phyloP scores from a whole-genome alignment of 495 filamentous ascomycete species.

The Penicillium subrubescens region DNA sequence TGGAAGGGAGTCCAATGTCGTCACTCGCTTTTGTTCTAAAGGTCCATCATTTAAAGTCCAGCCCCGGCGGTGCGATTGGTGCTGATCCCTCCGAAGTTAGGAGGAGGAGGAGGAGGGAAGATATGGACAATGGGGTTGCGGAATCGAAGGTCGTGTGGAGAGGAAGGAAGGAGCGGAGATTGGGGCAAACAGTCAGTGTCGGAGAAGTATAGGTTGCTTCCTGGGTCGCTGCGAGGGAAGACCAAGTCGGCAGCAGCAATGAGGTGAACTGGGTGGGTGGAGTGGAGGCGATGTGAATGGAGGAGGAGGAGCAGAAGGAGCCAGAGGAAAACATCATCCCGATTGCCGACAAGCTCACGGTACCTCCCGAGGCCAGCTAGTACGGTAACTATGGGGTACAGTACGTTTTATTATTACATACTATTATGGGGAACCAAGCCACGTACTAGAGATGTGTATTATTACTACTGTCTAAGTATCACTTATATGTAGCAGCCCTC shows the following conservation, averaged over 20 bases:
- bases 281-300: slow-evolving; percentile 8
- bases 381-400: not conserved
- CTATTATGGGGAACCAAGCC: too few species aligned
- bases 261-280: not conserved
- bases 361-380: slow-evolving; percentile 28
- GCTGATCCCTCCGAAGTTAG: not conserved
- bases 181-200: not conserved
- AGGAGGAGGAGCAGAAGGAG: slow-evolving; percentile 7
- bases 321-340: slow-evolving; percentile 22
- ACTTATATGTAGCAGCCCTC: too few species aligned
- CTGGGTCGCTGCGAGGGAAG: not conserved
- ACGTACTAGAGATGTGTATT: too few species aligned
- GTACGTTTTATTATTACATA: not conserved
- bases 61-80: not conserved
- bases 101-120: not conserved
- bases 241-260: not conserved
- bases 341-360: slow-evolving; percentile 30
- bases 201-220: not conserved
- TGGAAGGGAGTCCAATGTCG: slow-evolving; percentile 23
- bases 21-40: slow-evolving; percentile 16
- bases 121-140: not conserved
- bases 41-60: slow-evolving; percentile 22
- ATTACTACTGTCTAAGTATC: too few species aligned
- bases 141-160: not conserved
- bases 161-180: not conserved